phyloP scores from a whole-genome alignment of 2,329 filamentous ascomycete species.

The Aspergillus uvarum region DNA sequence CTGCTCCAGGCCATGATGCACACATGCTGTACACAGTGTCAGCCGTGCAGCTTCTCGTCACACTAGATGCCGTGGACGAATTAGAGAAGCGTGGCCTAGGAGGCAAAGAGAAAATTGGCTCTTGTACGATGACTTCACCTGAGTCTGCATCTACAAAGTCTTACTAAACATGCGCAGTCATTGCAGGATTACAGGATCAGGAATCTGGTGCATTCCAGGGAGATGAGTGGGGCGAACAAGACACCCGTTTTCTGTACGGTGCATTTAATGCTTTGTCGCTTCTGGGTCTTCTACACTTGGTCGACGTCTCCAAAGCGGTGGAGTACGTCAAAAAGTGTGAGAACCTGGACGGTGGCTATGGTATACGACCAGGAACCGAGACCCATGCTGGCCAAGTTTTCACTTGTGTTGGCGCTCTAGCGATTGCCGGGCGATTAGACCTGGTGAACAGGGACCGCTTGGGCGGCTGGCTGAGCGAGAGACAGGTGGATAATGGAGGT shows the following conservation, averaged over 20 bases:
- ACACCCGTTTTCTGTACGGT: constrained; percentile 91
- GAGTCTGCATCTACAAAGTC: constrained; percentile 12
- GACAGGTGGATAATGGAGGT: constrained; percentile 82
- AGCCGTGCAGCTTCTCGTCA: constrained; percentile 88
- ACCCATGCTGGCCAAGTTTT: constrained; percentile 95
- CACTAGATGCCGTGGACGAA: constrained; percentile 78
- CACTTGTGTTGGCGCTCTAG: constrained; percentile 83
- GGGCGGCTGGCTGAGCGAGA: constrained; percentile 87
- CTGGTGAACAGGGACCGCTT: constrained; percentile 79
- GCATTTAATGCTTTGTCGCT: constrained; percentile 88
- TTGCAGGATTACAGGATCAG: constrained; percentile 76
- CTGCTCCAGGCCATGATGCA: constrained; percentile 89
- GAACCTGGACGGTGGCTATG: constrained; percentile 95
- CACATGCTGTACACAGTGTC: constrained; percentile 97
- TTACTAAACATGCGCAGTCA: constrained; percentile 53
- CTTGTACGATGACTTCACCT: constrained; percentile 63
- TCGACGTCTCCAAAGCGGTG: constrained; percentile 79
- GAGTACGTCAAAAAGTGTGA: constrained; percentile 75
- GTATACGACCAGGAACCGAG: constrained; percentile 83
- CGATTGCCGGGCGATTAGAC: constrained; percentile 79
- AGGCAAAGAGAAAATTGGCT: constrained; percentile 70
- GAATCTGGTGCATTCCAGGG: constrained; percentile 85
- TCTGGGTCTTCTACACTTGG: constrained; percentile 67
- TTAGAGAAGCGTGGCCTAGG: constrained; percentile 68
- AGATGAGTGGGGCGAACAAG: constrained; percentile 94